Percentiles rank a stretch among this genome's conserved stretches.
phyloP scores from a whole-genome alignment of 176 grass and related monocot species.

The Alloteropsis semialata region DNA sequence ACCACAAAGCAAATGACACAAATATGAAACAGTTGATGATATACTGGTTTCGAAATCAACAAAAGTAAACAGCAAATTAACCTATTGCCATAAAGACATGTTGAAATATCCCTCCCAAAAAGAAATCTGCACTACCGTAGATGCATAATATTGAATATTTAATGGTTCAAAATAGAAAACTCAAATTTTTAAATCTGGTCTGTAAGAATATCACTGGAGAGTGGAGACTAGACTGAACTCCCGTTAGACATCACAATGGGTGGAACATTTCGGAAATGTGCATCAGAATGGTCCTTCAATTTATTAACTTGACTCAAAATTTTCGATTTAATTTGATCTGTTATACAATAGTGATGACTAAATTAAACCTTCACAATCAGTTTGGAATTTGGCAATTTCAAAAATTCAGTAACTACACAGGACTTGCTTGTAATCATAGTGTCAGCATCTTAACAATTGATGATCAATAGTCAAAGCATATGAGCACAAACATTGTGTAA shows the following conservation, averaged over 20 bases:
- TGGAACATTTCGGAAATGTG: background rate
- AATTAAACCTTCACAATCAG: background rate
- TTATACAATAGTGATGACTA: background rate
- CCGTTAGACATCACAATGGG: background rate
- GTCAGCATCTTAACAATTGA: background rate
- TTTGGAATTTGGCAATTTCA: background rate
- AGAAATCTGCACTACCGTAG: background rate
- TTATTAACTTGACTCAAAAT: background rate
- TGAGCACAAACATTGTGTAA: background rate
- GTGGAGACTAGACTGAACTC: constrained; percentile 12
- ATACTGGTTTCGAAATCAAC: background rate
- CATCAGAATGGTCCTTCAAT: background rate
- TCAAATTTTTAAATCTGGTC: background rate
- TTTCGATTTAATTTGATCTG: background rate
- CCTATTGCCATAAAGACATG: background rate
- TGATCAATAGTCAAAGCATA: background rate
- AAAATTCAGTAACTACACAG: background rate
- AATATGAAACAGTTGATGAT: constrained; percentile 14
- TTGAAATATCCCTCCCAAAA: background rate
- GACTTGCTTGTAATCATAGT: constrained; percentile 1
- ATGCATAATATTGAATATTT: background rate
- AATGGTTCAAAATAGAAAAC: background rate
- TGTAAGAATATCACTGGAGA: background rate
- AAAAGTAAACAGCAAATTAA: background rate
- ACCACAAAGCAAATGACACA: constrained; percentile 38